Percentiles rank a stretch among this genome's conserved stretches.
Conservation (phyloP, 768 basidiomycete genomes). For the Sarcodon sp. region DNA sequence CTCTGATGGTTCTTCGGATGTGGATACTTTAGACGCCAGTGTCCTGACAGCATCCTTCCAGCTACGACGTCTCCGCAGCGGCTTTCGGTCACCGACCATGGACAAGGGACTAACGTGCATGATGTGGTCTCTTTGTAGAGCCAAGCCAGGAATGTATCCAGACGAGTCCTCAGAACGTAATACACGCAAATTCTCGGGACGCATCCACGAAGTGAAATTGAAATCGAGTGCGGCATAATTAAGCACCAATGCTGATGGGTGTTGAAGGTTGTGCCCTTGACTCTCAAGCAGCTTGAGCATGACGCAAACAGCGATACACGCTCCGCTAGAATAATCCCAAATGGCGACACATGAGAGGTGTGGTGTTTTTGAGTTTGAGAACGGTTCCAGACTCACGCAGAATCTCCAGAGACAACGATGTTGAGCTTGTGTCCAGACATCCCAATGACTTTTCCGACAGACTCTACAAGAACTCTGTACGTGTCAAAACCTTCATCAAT, state of each 20-base stretch:
- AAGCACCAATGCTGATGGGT: slow-evolving; percentile 74
- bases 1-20: not conserved
- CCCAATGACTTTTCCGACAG: slow-evolving; percentile 69
- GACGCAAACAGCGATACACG: slow-evolving; percentile 73
- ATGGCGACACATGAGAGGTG: not conserved
- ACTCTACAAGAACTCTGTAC: slow-evolving; percentile 71
- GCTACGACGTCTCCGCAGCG: slow-evolving; percentile 17
- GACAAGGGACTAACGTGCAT: slow-evolving; percentile 83
- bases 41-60: slow-evolving; percentile 16
- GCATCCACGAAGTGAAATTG: slow-evolving; percentile 98
- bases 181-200: slow-evolving; percentile 68
- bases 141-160: slow-evolving; percentile 64
- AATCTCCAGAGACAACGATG: slow-evolving; percentile 82
- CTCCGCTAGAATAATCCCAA: slow-evolving; percentile 46
- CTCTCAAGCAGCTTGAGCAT: slow-evolving; percentile 76
- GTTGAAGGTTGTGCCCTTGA: slow-evolving; percentile 37
- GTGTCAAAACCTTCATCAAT: slow-evolving; percentile 92
- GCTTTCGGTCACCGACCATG: slow-evolving; percentile 62
- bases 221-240: slow-evolving; percentile 93
- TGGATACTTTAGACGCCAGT: slow-evolving; percentile 6
- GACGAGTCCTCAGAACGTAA: slow-evolving; percentile 82
- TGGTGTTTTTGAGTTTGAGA: not conserved
- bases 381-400: slow-evolving; percentile 59
- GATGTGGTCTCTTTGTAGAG: slow-evolving; percentile 69
- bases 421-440: slow-evolving; percentile 77